Evolutionary conservation across 768 basidiomycete genomes (phyloP), one percentile per base, ranked within the genome.

Genomic region (Lentinula boryana): DNA sequence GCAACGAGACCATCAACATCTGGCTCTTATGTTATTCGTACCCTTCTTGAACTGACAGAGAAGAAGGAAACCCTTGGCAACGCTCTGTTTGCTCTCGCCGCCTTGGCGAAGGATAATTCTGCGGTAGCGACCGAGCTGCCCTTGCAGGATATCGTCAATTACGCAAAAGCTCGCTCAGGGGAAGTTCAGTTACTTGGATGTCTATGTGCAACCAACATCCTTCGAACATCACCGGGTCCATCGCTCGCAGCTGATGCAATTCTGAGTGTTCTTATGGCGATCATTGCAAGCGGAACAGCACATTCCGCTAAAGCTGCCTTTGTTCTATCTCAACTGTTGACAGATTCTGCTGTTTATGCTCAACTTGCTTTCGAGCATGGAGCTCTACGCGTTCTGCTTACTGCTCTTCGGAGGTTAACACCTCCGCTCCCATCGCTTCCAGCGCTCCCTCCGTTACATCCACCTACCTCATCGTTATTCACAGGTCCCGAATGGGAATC

Each of bases 181-280:
- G 85, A 88, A 18, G 80, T 88, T 9, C 88, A 91, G 63, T 71
- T 92, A 1, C 84, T 88, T 1, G 88, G 89, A 0, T 84, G 85
- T 65, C 67, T 89, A 15, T 91, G 89, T 89, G 81, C 83, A 6
- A 84, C 87, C 0, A 79, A 83, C 63, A 80, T 87, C 58, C 73
- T 88, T 27, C 85, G 89, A 21, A 82, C 85, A 6, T 77, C 73
- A 50, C 67, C 70, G 71, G 54, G 64, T 43, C 60, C 58, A 41
- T 36, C 43, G 35, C 62, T 62, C 56, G 58, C 48, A 63, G n/a
- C 63, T 21, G 66, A 65, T 44, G 55, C 84, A 1, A 78, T 93
- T n/a, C 81, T 91, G 59, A 85, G 88, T 64, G 81, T 90, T 48
- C 73, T 91, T 72, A 91, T 21, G 68, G 74, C 1, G 27, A 63